Percentiles rank a stretch among this genome's conserved stretches.
Conservation (phyloP, 2,329 filamentous ascomycete genomes). For the Curvularia hawaiiensis region DNA sequence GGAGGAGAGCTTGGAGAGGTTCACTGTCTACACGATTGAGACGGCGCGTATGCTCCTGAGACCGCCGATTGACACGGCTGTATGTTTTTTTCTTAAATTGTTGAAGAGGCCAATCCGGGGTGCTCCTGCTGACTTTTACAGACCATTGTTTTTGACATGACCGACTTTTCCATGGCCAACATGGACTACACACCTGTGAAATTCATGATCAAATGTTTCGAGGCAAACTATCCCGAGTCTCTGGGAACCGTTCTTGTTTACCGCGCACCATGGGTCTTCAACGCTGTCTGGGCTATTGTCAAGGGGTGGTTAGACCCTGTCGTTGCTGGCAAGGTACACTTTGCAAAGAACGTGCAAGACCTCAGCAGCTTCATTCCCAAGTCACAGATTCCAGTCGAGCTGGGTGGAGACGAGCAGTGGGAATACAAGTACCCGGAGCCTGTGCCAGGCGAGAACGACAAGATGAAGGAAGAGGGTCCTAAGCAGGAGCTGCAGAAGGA, state of each 20-base stretch:
- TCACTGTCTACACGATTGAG: slow-evolving; percentile 94
- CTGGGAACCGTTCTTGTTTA: slow-evolving; percentile 90
- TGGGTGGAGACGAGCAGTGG: slow-evolving; percentile 87
- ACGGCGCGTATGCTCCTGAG: slow-evolving; percentile 83
- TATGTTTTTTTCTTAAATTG: slow-evolving; percentile 56
- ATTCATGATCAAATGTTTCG: slow-evolving; percentile 99
- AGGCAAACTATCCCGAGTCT: slow-evolving; percentile 96
- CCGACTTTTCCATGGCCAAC: slow-evolving; percentile 88
- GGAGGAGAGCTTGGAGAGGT: slow-evolving; percentile 81
- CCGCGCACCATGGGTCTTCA: slow-evolving; percentile 96
- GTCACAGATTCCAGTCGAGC: slow-evolving; percentile 75
- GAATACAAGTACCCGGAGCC: slow-evolving; percentile 83
- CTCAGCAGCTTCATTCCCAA: slow-evolving; percentile 76
- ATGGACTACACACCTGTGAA: slow-evolving; percentile 99
- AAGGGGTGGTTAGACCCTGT: slow-evolving; percentile 96
- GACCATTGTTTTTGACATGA: slow-evolving; percentile 97
- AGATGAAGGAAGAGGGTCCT: slow-evolving; percentile 67
- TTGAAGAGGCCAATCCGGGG: background rate
- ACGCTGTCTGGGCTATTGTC: slow-evolving; percentile 96
- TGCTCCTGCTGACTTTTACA: slow-evolving; percentile 45
- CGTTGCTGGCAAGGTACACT: slow-evolving; percentile 91
- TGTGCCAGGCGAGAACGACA: slow-evolving; percentile 72
- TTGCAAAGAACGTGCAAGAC: slow-evolving; percentile 81
- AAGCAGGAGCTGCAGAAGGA: slow-evolving; percentile 67
- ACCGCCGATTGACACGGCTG: slow-evolving; percentile 86